Evolutionary conservation across 2,329 filamentous ascomycete species (phyloP).

Genomic region (Colletotrichum falcatum): DNA sequence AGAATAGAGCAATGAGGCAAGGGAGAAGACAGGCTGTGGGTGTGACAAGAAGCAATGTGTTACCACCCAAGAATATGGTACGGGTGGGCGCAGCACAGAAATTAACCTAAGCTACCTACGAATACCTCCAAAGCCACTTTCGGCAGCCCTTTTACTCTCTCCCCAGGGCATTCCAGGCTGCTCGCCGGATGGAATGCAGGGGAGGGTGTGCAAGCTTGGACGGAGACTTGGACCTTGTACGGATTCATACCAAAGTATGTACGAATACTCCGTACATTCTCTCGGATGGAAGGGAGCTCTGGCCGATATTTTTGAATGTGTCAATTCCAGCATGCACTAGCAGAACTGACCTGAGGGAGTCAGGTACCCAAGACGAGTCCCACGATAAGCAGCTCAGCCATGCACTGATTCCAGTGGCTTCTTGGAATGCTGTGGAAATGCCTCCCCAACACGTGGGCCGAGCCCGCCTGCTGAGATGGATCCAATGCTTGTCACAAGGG

Average conservation of each 20-base stretch:
- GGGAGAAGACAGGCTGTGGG: constrained; percentile 7
- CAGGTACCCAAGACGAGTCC: background rate
- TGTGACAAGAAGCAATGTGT: background rate
- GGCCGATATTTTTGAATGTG: background rate
- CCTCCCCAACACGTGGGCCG: background rate
- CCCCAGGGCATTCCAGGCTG: background rate
- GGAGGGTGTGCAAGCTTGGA: background rate
- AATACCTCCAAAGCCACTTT: background rate
- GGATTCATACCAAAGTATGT: background rate
- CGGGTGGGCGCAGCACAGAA: background rate
- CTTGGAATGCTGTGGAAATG: constrained; percentile 1
- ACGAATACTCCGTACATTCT: too few species aligned
- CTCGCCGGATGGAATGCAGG: background rate
- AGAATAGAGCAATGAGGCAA: background rate
- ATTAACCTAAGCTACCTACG: background rate
- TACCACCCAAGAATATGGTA: background rate
- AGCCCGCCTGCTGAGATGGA: constrained; percentile 1
- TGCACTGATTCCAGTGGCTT: background rate
- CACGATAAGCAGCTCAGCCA: background rate
- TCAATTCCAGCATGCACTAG: background rate
- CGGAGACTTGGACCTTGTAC: background rate
- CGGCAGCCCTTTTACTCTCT: background rate
- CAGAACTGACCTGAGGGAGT: background rate
- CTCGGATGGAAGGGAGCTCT: background rate
- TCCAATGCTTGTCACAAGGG: background rate